A percentile compares a stretch with the other conserved stretches of the same genome.
phyloP scores from a whole-genome alignment of 2,329 filamentous ascomycete genomes.

The Colletotrichum kahawae region DNA sequence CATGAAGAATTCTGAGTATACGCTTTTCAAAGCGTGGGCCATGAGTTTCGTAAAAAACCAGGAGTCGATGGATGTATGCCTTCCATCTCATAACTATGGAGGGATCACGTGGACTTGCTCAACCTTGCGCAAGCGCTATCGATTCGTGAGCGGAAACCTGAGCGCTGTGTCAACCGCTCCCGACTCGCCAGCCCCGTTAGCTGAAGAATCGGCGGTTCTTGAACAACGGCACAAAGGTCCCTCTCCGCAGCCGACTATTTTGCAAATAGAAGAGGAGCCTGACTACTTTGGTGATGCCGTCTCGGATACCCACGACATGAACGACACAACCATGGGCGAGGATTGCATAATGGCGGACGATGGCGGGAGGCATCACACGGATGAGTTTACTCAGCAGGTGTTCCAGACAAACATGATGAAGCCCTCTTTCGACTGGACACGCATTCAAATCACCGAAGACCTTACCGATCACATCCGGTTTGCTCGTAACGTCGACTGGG shows the following conservation, averaged over 20 bases:
- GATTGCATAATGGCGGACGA: conserved; percentile 31
- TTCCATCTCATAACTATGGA: conserved; percentile 64
- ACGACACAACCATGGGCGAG: conserved; percentile 24
- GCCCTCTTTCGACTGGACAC: conserved; percentile 82
- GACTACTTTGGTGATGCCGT: conserved; percentile 50
- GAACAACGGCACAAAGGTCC: conserved; percentile 40
- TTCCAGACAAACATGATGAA: conserved; percentile 38
- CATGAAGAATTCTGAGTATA: conserved; percentile 53
- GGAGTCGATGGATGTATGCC: conserved; percentile 56
- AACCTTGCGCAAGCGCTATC: conserved; percentile 70
- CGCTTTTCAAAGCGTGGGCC: conserved; percentile 73
- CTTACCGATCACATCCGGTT: conserved; percentile 76
- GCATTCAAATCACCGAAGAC: conserved; percentile 65
- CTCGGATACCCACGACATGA: conserved; percentile 5
- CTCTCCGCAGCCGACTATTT: conserved; percentile 39
- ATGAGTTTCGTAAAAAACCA: conserved; percentile 59
- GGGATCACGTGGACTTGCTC: conserved; percentile 73
- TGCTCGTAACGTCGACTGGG: conserved; percentile 75
- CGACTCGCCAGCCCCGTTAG: conserved; percentile 42
- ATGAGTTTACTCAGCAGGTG: conserved; percentile 47
- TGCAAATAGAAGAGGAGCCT: conserved; percentile 35
- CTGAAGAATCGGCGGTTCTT: conserved; percentile 36
- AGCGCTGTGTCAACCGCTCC: conserved; percentile 38
- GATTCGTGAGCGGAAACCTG: conserved; percentile 67
- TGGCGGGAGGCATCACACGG: conserved; percentile 36